A percentile compares a stretch with the other conserved stretches of the same genome.
Evolutionary conservation across 2,329 filamentous ascomycete genomes (phyloP).

Genomic region (Paecilomyces niveus): DNA sequence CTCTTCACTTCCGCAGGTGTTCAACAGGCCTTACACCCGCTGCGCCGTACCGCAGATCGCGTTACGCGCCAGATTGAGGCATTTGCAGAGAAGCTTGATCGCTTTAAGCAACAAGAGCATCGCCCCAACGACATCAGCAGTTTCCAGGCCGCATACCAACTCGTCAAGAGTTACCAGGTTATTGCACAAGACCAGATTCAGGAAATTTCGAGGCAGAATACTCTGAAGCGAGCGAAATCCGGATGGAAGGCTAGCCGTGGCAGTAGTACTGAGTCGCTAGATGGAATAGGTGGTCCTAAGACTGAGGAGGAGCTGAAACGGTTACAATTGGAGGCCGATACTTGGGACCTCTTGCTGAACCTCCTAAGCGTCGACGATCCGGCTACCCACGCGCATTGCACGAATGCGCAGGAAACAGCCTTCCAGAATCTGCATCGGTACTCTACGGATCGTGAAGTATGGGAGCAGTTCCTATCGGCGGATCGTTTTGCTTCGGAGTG

Average conservation of each 20-base stretch:
- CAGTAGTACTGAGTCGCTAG: conserved; percentile 10
- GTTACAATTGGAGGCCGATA: conserved; percentile 78
- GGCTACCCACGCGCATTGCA: conserved; percentile 31
- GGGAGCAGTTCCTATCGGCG: conserved; percentile 65
- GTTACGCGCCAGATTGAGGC: conserved; percentile 77
- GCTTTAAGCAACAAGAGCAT: conserved; percentile 54
- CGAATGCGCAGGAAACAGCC: conserved; percentile 31
- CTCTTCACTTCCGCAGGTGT: conserved; percentile 42
- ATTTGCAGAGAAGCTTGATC: conserved; percentile 77
- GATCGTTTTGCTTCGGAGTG: conserved; percentile 72
- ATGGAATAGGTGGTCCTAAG: conserved; percentile 9
- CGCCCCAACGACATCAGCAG: conserved; percentile 45
- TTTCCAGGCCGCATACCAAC: conserved; percentile 59
- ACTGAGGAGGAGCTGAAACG: conserved; percentile 39
- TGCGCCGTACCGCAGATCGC: conserved; percentile 59
- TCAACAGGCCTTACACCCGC: conserved; percentile 49
- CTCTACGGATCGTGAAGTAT: conserved; percentile 56
- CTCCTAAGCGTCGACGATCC: conserved; percentile 65
- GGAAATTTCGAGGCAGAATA: conserved; percentile 34
- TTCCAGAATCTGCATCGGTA: conserved; percentile 46
- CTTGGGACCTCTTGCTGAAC: conserved; percentile 77
- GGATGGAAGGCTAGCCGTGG: conserved; percentile 20
- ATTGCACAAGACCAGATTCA: conserved; percentile 47
- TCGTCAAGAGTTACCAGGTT: conserved; percentile 59
- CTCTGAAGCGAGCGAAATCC: conserved; percentile 29